A percentile compares a stretch with the other conserved stretches of the same genome.
These are phyloP conservation scores for Zoysia japonica DNA, from an alignment of 176 grass and related monocot species.

Conservation along the genomic window DNA sequence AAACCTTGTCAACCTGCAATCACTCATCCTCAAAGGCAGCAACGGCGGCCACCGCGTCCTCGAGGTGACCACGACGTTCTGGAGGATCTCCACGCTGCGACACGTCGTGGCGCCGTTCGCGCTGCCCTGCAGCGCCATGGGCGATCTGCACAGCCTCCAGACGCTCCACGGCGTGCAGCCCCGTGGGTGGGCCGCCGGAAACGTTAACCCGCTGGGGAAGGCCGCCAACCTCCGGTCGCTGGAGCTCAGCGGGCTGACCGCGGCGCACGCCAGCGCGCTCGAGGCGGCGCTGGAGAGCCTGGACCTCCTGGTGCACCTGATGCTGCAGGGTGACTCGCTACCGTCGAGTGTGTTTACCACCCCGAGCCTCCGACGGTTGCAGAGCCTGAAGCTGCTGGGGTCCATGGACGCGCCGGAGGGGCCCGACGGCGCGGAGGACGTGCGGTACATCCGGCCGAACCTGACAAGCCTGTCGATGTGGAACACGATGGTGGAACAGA, in stretches of 20 bases:
- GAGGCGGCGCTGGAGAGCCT: conserved; percentile 41
- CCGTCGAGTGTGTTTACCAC: conserved; percentile 44
- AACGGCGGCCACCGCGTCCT: conserved; percentile 8
- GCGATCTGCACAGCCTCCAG: conserved; percentile 51
- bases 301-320: conserved; percentile 51
- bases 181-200: conserved; percentile 23
- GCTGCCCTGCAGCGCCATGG: conserved; percentile 38
- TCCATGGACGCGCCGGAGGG: conserved; percentile 34
- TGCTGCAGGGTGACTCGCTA: conserved; percentile 40
- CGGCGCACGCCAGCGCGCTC: conserved; percentile 31
- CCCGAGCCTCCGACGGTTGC: conserved; percentile 49
- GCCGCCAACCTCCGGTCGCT: conserved; percentile 49
- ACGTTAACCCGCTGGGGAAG: conserved; percentile 29
- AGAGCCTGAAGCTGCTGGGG: conserved; percentile 46
- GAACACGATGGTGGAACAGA: conserved; percentile 41
- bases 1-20: conserved; percentile 64
- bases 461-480: conserved; percentile 44
- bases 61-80: conserved; percentile 48
- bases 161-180: conserved; percentile 50
- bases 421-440: neutral
- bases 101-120: conserved; percentile 44
- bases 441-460: conserved; percentile 53
- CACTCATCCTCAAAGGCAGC: conserved; percentile 45
- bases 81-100: conserved; percentile 53
- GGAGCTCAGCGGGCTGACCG: conserved; percentile 39